These are phyloP conservation scores for Forsythia viridissima DNA, from an alignment of 257 asterid genomes.

Conservation along the genomic window DNA sequence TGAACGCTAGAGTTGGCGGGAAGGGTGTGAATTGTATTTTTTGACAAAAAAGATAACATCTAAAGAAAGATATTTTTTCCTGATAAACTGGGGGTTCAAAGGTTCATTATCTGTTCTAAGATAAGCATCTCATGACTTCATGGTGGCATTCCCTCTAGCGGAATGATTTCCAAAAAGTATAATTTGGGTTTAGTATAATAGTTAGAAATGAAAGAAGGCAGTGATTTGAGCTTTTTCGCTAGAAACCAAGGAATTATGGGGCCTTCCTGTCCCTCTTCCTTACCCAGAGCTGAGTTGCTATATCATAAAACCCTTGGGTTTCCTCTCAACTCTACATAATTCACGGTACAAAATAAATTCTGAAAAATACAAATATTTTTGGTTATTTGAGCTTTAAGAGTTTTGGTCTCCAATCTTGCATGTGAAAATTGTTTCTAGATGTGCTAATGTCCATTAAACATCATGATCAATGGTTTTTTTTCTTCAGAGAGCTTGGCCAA, in stretches of 20 bases:
- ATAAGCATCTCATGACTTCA: neutral
- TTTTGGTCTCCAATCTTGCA: neutral
- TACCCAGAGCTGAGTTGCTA: neutral
- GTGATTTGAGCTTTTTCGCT: neutral
- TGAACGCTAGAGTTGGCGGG: neutral
- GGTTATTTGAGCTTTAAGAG: neutral
- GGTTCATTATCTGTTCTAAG: neutral
- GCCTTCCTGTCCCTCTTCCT: neutral
- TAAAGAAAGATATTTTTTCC: neutral
- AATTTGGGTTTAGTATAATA: neutral
- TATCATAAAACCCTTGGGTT: neutral
- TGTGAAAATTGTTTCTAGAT: neutral
- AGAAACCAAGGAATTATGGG: neutral
- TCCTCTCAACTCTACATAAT: neutral
- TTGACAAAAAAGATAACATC: constrained; percentile 2
- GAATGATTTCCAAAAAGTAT: neutral
- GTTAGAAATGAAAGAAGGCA: neutral
- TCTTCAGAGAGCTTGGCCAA: constrained; percentile 85
- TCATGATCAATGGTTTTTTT: constrained; percentile 8
- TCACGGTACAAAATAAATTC: neutral
- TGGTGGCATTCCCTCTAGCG: neutral
- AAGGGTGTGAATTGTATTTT: no score
- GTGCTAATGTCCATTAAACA: neutral
- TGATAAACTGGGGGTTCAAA: neutral
- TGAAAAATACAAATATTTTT: neutral